phyloP scores from a whole-genome alignment of 2,329 filamentous ascomycete genomes.

The Calonectria pauciramosa region DNA sequence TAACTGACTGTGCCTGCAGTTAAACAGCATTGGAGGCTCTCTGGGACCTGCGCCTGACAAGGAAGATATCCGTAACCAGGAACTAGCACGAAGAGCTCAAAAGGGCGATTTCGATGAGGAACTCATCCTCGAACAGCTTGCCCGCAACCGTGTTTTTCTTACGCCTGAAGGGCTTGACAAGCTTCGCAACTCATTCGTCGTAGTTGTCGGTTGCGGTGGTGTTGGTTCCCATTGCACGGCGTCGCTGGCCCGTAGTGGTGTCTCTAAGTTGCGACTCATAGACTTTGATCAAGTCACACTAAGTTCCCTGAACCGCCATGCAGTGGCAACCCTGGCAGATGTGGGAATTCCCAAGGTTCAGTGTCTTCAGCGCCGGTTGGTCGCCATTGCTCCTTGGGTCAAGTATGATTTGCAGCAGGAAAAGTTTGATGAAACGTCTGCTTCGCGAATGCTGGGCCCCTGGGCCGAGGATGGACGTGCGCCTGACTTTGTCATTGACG shows the following conservation, averaged over 20 bases:
- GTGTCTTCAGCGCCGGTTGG: conserved; percentile 82
- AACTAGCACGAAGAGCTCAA: conserved; percentile 71
- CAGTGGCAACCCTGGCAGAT: conserved; percentile 92
- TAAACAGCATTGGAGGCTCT: conserved; percentile 73
- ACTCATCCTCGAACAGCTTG: conserved; percentile 93
- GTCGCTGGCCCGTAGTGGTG: conserved; percentile 88
- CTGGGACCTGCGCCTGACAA: conserved; percentile 63
- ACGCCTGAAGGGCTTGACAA: conserved; percentile 84
- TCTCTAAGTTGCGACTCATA: conserved; percentile 87
- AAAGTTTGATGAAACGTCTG: conserved; percentile 80
- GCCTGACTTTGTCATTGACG: conserved; percentile 94
- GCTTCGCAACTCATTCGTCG: conserved; percentile 84
- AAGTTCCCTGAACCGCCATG: conserved; percentile 95
- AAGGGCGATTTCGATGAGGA: conserved; percentile 79
- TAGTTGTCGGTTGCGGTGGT: conserved; percentile 93
- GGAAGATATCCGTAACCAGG: conserved; percentile 72
- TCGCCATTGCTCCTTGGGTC: conserved; percentile 93
- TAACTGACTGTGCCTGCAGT: conserved; percentile 56
- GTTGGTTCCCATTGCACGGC: conserved; percentile 94
- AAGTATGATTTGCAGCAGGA: conserved; percentile 89
- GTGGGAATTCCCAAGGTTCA: conserved; percentile 94
- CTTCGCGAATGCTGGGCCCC: conserved; percentile 74
- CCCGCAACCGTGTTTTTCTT: conserved; percentile 92
- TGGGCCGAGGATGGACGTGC: conserved; percentile 73
- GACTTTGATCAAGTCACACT: conserved; percentile 99